These are phyloP conservation scores for Garcia nutans DNA, from an alignment of 345 rosid genomes.

Conservation along the genomic window DNA sequence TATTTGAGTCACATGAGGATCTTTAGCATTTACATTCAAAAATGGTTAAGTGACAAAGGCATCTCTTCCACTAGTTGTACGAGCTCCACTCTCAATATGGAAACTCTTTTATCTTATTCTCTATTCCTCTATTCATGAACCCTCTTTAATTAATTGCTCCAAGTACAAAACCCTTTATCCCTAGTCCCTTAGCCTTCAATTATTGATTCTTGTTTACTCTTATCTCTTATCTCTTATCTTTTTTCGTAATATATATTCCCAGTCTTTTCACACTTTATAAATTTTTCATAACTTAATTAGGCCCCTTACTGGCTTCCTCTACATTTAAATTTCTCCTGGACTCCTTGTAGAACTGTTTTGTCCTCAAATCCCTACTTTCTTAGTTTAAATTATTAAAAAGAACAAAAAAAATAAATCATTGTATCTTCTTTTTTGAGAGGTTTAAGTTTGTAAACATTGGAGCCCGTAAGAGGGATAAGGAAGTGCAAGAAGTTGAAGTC, in stretches of 20 bases:
- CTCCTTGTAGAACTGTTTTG: neutral
- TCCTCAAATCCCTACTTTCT: neutral
- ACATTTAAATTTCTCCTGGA: neutral
- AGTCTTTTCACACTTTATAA: neutral
- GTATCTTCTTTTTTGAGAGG: neutral
- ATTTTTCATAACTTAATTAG: neutral
- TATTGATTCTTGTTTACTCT: conserved; percentile 8
- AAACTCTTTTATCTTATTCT: conserved; percentile 25
- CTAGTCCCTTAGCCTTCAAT: conserved; percentile 11
- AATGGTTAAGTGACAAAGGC: conserved; percentile 17
- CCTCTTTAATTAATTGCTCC: neutral
- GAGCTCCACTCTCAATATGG: neutral
- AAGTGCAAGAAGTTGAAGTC: neutral
- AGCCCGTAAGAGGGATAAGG: neutral
- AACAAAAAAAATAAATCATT: too few species aligned
- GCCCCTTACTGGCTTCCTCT: neutral
- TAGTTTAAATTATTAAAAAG: too few species aligned
- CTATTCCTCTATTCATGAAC: neutral
- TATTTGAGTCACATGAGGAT: neutral
- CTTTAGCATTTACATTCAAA: conserved; percentile 15
- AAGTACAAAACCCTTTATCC: neutral
- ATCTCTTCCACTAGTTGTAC: conserved; percentile 12
- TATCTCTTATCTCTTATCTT: neutral
- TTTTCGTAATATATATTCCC: neutral
- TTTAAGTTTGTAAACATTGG: neutral